Percentiles rank a stretch among this genome's conserved stretches.
Evolutionary conservation across 2,329 filamentous ascomycete genomes (phyloP).

Genomic region (Onygenales sp.): DNA sequence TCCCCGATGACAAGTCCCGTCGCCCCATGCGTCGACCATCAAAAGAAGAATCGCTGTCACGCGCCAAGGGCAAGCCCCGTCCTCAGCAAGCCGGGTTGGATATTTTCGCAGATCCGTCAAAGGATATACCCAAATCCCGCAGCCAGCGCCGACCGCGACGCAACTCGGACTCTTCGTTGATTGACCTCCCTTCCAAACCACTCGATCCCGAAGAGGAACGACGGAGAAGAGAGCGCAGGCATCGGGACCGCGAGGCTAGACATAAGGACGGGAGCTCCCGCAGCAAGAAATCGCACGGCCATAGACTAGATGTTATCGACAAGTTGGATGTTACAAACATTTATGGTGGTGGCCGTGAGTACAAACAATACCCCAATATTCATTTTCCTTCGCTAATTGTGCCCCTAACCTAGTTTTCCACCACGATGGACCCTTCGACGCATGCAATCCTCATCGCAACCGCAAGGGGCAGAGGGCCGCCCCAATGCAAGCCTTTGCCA

Average conservation of each 20-base stretch:
- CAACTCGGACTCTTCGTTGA: conserved; percentile 55
- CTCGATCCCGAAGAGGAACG: conserved; percentile 41
- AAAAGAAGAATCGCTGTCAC: conserved; percentile 11
- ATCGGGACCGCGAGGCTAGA: conserved; percentile 41
- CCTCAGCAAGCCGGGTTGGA: conserved; percentile 24
- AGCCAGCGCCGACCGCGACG: conserved; percentile 42
- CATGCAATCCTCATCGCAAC: conserved; percentile 90
- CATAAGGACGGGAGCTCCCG: conserved; percentile 29
- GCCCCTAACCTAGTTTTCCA: conserved; percentile 65
- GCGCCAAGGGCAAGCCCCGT: conserved; percentile 25
- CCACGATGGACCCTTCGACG: conserved; percentile 95
- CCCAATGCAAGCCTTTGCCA: conserved; percentile 93
- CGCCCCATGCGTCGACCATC: conserved; percentile 13
- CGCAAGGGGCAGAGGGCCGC: conserved; percentile 71
- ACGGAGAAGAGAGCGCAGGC: conserved; percentile 39
- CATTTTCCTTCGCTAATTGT: neutral
- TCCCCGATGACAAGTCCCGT: conserved; percentile 1
- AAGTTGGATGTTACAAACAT: conserved; percentile 94
- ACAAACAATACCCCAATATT: neutral
- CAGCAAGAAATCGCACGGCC: conserved; percentile 28
- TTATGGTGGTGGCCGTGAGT: conserved; percentile 81
- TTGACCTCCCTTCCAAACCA: conserved; percentile 41
- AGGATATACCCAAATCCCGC: conserved; percentile 19
- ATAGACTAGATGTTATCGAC: conserved; percentile 76
- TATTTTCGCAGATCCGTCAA: conserved; percentile 38